Base-by-base conservation (phyloP, 345 rosid species). In the Linum lewisii region DNA sequence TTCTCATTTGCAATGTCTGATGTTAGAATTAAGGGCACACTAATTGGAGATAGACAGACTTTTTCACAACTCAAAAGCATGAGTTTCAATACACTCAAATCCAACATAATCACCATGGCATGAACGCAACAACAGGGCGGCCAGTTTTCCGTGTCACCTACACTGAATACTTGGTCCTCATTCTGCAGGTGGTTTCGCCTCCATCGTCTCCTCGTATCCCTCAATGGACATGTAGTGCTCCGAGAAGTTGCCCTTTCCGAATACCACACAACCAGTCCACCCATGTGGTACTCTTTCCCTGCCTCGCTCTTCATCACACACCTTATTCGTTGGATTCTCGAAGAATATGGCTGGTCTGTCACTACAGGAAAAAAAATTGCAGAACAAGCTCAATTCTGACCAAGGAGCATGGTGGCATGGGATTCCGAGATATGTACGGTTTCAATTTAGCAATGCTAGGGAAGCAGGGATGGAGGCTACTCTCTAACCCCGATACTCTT, bases 221-320 rank as follows among this genome's bases (percentile, higher is more conserved):
- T 91, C 98, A n/a, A 91, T 85, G 62, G 96, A 87, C 76, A 81
- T 91, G 75, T 85, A 91, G 66, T 87, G 93, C 80, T 82, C 95
- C 2, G 96, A 84, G 67, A 91, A 88, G 75, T 91, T 88, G 36
- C 98, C 98, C 69, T 91, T 91, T 34, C 98, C 98, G 32, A 91
- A 91, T 1, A 91, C 98, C 24, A 96, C 98, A 23, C 98, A 88
- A 47, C n/a, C n/a, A n/a, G n/a, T n/a, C 95, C 98, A 22, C 98
- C 95, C 71, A 81, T 91, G 72, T 88, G 96, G 66, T 84, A 84
- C 26, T 21, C 72, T 67, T 78, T 85, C 57, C 95, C 98, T 38
- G 70, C 61, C 34, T 84, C 84, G 63, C 85, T 90, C 69, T 77
- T 71, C 36, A 74, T 63, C 88, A 82, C 80, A 67, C 98, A 91